Conservation (phyloP, 768 basidiomycete genomes). For the Lactarius hatsudake region DNA sequence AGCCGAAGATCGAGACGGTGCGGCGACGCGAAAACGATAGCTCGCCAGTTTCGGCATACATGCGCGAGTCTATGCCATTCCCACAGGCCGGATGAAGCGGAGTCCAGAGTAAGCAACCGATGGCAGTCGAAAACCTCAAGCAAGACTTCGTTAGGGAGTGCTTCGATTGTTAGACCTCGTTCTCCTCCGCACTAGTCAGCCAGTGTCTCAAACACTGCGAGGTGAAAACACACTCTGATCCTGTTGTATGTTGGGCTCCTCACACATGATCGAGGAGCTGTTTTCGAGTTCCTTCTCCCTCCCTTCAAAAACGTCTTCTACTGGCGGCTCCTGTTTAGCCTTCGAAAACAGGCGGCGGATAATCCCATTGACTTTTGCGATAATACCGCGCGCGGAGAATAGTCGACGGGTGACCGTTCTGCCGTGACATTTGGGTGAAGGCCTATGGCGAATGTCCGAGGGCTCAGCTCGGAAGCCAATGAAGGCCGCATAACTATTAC, state of each 20-base stretch:
- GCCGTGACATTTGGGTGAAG: neutral
- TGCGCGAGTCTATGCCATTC: constrained; percentile 17
- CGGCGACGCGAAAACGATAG: constrained; percentile 7
- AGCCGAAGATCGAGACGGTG: constrained; percentile 4
- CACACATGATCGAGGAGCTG: neutral
- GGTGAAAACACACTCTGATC: neutral
- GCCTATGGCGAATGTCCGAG: neutral
- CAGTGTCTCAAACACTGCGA: neutral
- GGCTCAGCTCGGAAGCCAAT: neutral
- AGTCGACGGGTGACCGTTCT: neutral
- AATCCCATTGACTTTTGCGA: neutral
- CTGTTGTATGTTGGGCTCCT: neutral
- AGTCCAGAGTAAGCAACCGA: neutral
- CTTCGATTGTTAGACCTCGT: neutral
- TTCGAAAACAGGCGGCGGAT: neutral
- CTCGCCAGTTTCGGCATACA: constrained; percentile 13
- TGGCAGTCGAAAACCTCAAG: constrained; percentile 10
- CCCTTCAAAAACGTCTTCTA: neutral
- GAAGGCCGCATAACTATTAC: neutral
- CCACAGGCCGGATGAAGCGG: neutral
- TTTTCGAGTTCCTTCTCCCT: neutral
- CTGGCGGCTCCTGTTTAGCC: neutral
- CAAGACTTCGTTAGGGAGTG: constrained; percentile 12
- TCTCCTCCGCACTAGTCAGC: neutral
- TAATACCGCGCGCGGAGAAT: neutral